These are phyloP conservation scores for grape (Vitis vinifera) DNA, from an alignment of 164 flowering plant genomes.

Conservation along the genomic window ASM3070453v1 NC_081812.1:146001-146500, in stretches of 20 bases:
- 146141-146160: background rate
- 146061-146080: background rate
- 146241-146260: background rate
- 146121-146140: background rate
- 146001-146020: background rate
- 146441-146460: slow-evolving; percentile 71
- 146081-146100: background rate
- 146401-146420: slow-evolving; percentile 93
- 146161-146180: background rate
- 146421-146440: slow-evolving; percentile 77
- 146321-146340: too few species aligned
- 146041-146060: background rate
- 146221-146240: background rate
- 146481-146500: slow-evolving; percentile 78
- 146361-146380: slow-evolving; percentile 78
- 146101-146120: background rate
- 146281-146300: background rate
- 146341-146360: background rate
- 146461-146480: slow-evolving; percentile 58
- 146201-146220: background rate
- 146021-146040: background rate
- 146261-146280: slow-evolving; percentile 3
- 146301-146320: too few species aligned
- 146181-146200: background rate
- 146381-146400: slow-evolving; percentile 97